Percentiles rank a stretch among this genome's conserved stretches.
These are phyloP conservation scores for Dactylonectria macrodidyma DNA, from an alignment of 2,329 filamentous ascomycete genomes.

Conservation along the genomic window DNA sequence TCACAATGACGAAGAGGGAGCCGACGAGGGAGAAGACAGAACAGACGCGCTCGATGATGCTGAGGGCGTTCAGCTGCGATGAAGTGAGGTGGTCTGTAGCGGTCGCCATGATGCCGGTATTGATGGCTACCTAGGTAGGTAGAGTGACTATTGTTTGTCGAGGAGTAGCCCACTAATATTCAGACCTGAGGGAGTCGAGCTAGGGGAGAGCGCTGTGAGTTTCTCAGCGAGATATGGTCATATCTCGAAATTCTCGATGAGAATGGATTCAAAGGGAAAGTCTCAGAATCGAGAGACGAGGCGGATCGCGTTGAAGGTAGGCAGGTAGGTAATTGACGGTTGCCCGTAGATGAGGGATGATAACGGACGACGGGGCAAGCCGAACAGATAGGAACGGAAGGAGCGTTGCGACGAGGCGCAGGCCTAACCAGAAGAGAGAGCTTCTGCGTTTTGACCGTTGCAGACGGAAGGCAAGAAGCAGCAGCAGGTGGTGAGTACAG, in stretches of 20 bases:
- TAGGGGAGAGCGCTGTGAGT: background rate
- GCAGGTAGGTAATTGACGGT: background rate
- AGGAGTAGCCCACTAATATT: background rate
- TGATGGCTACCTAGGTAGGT: background rate
- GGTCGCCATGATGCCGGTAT: conserved; percentile 35
- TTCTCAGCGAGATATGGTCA: conserved; percentile 11
- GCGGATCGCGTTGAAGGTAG: background rate
- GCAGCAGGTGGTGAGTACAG: background rate
- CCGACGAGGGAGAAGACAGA: conserved; percentile 81
- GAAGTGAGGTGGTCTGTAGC: conserved; percentile 29
- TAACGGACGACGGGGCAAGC: conserved; percentile 14
- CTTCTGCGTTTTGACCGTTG: conserved; percentile 3
- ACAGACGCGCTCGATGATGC: conserved; percentile 75
- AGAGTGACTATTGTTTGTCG: conserved; percentile 2
- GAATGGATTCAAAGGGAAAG: background rate
- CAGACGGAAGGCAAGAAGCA: conserved; percentile 5
- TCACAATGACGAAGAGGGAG: conserved; percentile 79
- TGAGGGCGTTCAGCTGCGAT: conserved; percentile 68
- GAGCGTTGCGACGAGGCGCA: conserved; percentile 23
- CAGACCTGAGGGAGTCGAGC: background rate
- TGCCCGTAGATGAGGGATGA: conserved; percentile 1
- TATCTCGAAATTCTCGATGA: conserved; percentile 14
- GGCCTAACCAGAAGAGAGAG: conserved; percentile 3
- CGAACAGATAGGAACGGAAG: conserved; percentile 24
- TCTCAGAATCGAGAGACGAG: background rate